phyloP scores from a whole-genome alignment of 2,329 filamentous ascomycete genomes.

The Fonsecaea nubica region DNA sequence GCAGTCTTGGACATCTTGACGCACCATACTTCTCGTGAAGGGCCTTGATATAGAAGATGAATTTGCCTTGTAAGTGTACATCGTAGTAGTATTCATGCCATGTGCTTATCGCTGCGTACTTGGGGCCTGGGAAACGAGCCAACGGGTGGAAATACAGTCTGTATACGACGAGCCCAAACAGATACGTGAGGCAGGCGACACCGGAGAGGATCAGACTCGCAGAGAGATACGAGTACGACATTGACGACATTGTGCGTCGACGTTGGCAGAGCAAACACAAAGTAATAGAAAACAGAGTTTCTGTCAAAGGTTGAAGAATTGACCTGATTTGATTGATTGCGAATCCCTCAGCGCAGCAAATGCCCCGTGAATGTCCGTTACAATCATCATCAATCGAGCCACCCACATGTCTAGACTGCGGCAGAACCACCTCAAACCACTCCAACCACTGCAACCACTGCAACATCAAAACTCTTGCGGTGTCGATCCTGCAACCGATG shows the following conservation, averaged over 20 bases:
- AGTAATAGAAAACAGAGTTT: not conserved
- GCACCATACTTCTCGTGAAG: conserved; percentile 46
- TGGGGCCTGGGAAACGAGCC: conserved; percentile 45
- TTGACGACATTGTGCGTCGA: conserved; percentile 5
- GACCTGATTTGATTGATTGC: too few relatives aligned
- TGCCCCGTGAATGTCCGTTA: too few relatives aligned
- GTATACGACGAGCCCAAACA: conserved; percentile 24
- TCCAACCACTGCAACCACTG: too few relatives aligned
- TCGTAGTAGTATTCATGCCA: conserved; percentile 47
- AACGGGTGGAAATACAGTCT: conserved; percentile 42
- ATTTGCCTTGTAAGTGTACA: conserved; percentile 39
- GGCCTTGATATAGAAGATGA: conserved; percentile 43
- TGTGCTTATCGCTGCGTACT: conserved; percentile 43
- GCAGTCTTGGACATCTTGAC: not conserved
- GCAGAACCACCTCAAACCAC: not conserved
- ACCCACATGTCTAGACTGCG: conserved; percentile 10
- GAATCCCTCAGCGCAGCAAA: not conserved
- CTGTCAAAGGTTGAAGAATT: too few relatives aligned
- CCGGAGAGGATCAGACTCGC: conserved; percentile 1
- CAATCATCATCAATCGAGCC: not conserved
- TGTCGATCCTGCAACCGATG: too few relatives aligned
- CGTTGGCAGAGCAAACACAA: not conserved
- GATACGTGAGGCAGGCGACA: conserved; percentile 12
- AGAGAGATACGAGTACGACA: conserved; percentile 3
- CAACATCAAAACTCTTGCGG: too few relatives aligned